Evolutionary conservation across 2,329 filamentous ascomycete species (phyloP), one percentile per base, ranked within the genome.

Genomic region (Aspergillus flavus): DNA sequence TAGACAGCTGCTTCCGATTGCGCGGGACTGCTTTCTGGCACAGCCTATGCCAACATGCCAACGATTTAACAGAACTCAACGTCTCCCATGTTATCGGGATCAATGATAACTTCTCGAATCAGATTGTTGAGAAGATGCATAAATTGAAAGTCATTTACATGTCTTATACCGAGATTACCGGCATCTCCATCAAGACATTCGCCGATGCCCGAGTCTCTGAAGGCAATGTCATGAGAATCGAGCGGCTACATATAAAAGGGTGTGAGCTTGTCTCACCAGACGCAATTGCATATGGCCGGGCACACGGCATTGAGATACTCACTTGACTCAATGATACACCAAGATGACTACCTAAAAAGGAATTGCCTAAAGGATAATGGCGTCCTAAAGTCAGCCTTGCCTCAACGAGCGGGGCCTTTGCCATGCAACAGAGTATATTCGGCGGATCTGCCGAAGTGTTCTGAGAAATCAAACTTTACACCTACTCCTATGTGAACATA

Each of bases 101-200:
- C 19, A 63, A 71, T 6, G 77, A 80, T 59, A 36, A n/a, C 2
- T 52, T 64, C 6, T 63, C 73, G 1, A 45, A 58, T 1, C 10
- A 28, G 10, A 61, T 79, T 2, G 60, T 72, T 12, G 46, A 64
- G 2, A 57, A 50, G 12, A 66, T 79, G 48, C 66, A 68, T 0
- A 69, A 72, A 2, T 57, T 81, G 19, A 76, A 73, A 55, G 62
- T 71, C 1, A 68, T 81, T 6, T 64, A 79, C 64, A 28, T 80
- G 10, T 75, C 75, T 0, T 67, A 68, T 43, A 80, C 76, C 1
- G 63, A 59, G 14, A 72, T 80, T 6, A 78, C 75, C 6, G 78
- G 78, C 0, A 63, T 70, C 19, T 69, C 73, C 1, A 67, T 80
- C 43, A 78, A 76, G 36, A 67, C 60, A n/a, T 62, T 80, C 26